Base-by-base conservation (phyloP, 108 stramenopile species). In the Mayamaea pseudoterrestris region DNA sequence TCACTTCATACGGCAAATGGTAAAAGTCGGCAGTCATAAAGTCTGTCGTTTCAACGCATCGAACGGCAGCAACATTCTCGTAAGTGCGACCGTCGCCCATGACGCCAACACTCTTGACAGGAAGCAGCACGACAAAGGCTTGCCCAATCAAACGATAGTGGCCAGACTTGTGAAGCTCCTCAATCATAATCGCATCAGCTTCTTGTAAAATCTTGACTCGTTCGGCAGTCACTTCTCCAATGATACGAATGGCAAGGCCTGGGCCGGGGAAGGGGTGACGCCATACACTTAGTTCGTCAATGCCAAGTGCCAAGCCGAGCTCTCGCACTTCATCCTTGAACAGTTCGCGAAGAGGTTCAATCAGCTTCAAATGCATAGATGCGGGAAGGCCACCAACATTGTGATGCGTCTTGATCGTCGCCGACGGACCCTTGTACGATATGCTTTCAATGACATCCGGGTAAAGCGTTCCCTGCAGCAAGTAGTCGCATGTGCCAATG, bases 1-100 rank as follows among this genome's bases (percentile, higher is more conserved):
- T 76, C 1, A 96, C 71, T 27, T 93, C 93, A 48, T 93, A 94
- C n/a, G 94, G 94, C 57, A 99, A 73, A 47, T 90, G 90, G 59
- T 95, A 96, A 69, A 96, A 97, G 57, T 97, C 91, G 3, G 96
- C 98, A 13, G 98, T 99, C 98, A 99, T 99, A 68, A 88, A 97
- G 64, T 99, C 98, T 9, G 92, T 95, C 1, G 98, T 94, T 45
- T 86, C 89, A 16, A 97, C 96, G 46, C 92, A 93, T 24, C 98
- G 80, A 16, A 99, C 76, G 43, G 76, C 73, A 5, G 78, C 71
- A 13, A 94, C 93, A 39, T 92, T 77, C 55, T 94, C 93, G 66
- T 95, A 95, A 2, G 96, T 97, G 26, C 93, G 69, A 11, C 86
- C 81, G 58, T 95, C 98, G 42, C 98, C 98, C 98, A 96, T 97